phyloP scores from a whole-genome alignment of 202 grass and related monocot genomes.

The Digitaria exilis region DNA sequence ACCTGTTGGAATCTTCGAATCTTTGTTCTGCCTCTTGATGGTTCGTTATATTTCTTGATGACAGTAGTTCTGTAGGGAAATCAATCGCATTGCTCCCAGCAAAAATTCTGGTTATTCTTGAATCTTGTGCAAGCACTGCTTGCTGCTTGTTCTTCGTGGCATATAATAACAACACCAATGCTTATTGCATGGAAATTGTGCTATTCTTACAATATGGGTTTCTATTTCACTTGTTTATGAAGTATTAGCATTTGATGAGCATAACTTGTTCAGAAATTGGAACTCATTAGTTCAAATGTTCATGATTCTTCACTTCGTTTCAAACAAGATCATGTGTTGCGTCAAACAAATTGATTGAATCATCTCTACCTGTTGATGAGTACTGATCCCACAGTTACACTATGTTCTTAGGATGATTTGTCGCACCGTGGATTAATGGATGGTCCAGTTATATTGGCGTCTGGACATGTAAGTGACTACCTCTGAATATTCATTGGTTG shows the following conservation, averaged over 20 bases:
- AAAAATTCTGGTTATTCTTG: background rate
- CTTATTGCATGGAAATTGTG: background rate
- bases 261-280: background rate
- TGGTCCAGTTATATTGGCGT: slow-evolving; percentile 45
- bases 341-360: background rate
- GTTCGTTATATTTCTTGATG: slow-evolving; percentile 25
- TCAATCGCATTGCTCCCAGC: background rate
- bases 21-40: background rate
- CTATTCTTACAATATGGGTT: background rate
- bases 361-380: slow-evolving; percentile 23
- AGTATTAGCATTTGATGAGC: background rate
- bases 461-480: slow-evolving; percentile 50
- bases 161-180: background rate
- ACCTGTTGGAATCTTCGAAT: background rate
- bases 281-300: background rate
- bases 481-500: slow-evolving; percentile 2
- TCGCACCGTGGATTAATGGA: slow-evolving; percentile 22
- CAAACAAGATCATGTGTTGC: slow-evolving; percentile 3
- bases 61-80: background rate
- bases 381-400: slow-evolving; percentile 22
- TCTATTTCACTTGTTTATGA: slow-evolving; percentile 2
- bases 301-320: background rate
- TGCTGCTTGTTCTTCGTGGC: slow-evolving; percentile 6
- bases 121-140: slow-evolving; percentile 4
- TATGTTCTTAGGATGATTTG: slow-evolving; percentile 36